Conservation (phyloP, 1,139 yeast genomes). For the Scheffersomyces stambukii region DNA sequence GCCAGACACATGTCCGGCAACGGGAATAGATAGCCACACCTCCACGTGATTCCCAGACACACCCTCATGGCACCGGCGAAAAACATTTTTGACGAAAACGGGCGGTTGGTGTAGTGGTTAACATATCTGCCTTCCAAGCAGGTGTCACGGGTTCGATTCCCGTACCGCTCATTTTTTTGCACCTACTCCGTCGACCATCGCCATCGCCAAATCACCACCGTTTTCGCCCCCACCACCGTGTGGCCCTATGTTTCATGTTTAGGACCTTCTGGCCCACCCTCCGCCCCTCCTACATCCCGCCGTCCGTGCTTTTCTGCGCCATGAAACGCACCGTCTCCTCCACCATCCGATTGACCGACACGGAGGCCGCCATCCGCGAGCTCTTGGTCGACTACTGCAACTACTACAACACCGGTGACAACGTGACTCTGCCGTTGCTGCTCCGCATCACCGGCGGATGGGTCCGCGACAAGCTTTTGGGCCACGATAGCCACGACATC, state of each 20-base stretch:
- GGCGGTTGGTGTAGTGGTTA: slow-evolving; percentile 55
- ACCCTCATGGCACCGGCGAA: too few relatives aligned
- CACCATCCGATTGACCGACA: slow-evolving; percentile 34
- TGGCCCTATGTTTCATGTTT: slow-evolving; percentile 2
- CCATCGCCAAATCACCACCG: slow-evolving; percentile 1
- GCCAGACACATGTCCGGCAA: too few relatives aligned
- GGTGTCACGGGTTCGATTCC: slow-evolving; percentile 81
- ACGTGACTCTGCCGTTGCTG: slow-evolving; percentile 24
- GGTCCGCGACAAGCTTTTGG: slow-evolving; percentile 93
- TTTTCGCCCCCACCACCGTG: slow-evolving; percentile 1
- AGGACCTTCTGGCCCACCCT: neutral
- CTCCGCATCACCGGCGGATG: slow-evolving; percentile 96
- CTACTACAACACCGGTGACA: slow-evolving; percentile 22
- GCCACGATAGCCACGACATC: slow-evolving; percentile 75
- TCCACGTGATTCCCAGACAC: too few relatives aligned
- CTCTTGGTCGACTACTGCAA: slow-evolving; percentile 43
- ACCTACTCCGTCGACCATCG: neutral
- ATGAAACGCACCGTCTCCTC: slow-evolving; percentile 20
- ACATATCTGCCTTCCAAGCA: slow-evolving; percentile 72
- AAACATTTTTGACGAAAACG: slow-evolving; percentile 13
- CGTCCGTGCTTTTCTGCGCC: slow-evolving; percentile 1
- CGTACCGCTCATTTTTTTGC: slow-evolving; percentile 60
- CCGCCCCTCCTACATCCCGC: neutral
- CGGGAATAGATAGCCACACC: too few relatives aligned
- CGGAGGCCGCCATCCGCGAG: slow-evolving; percentile 45